phyloP scores from a whole-genome alignment of 2,329 filamentous ascomycete genomes.

The Fusarium haematococcum region DNA sequence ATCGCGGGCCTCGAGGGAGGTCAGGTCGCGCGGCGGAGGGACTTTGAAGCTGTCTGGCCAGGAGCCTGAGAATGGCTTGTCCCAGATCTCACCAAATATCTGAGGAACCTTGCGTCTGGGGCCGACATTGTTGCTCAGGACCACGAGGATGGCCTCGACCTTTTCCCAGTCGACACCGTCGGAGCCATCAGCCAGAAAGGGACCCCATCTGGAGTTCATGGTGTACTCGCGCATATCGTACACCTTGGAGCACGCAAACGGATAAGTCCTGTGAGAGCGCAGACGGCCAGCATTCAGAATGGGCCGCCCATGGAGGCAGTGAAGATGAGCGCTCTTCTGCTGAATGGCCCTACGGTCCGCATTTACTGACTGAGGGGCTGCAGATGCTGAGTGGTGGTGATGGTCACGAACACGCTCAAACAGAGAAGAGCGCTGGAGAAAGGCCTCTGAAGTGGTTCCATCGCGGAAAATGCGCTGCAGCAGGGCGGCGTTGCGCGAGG shows the following conservation, averaged over 20 bases:
- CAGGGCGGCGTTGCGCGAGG: constrained; percentile 61
- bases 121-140: constrained; percentile 72
- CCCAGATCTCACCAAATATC: constrained; percentile 66
- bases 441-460: constrained; percentile 65
- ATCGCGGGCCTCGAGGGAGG: constrained; percentile 66
- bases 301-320: constrained; percentile 75
- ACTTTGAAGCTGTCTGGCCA: constrained; percentile 63
- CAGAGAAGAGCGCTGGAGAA: constrained; percentile 73
- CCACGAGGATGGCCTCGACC: constrained; percentile 79
- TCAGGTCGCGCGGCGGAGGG: constrained; percentile 49
- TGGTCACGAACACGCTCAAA: constrained; percentile 67
- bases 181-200: constrained; percentile 73
- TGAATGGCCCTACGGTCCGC: constrained; percentile 49
- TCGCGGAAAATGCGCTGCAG: constrained; percentile 59
- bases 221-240: constrained; percentile 81
- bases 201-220: constrained; percentile 73
- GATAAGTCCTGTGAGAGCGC: constrained; percentile 58
- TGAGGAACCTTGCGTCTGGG: constrained; percentile 59
- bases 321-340: constrained; percentile 77
- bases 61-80: constrained; percentile 66
- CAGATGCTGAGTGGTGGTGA: constrained; percentile 39
- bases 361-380: constrained; percentile 14
- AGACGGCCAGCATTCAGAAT: constrained; percentile 55
- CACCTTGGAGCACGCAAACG: constrained; percentile 75
- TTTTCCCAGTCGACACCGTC: constrained; percentile 82